phyloP scores from a whole-genome alignment of 2,329 filamentous ascomycete genomes.

The Neonectria faginata region DNA sequence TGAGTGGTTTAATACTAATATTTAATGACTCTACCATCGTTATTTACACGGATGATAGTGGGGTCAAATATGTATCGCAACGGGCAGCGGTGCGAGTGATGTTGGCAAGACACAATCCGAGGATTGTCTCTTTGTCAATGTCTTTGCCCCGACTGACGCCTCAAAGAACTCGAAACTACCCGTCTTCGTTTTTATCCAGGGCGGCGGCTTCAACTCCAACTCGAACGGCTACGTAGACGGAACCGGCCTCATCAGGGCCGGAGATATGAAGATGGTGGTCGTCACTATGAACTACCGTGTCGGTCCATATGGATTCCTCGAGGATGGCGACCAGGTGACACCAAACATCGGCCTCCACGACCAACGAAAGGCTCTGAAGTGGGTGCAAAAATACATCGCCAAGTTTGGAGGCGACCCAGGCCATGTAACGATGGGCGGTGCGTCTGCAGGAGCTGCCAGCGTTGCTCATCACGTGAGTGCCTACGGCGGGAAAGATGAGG shows the following conservation, averaged over 20 bases:
- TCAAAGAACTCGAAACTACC: slow-evolving; percentile 66
- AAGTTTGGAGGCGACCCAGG: slow-evolving; percentile 76
- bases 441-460: slow-evolving; percentile 74
- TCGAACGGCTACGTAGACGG: slow-evolving; percentile 68
- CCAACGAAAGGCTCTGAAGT: slow-evolving; percentile 75
- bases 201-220: slow-evolving; percentile 69
- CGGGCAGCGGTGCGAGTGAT: slow-evolving; percentile 35
- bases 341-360: slow-evolving; percentile 78
- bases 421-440: slow-evolving; percentile 76
- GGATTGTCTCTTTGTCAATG: slow-evolving; percentile 77
- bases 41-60: slow-evolving; percentile 34
- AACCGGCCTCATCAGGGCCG: slow-evolving; percentile 67
- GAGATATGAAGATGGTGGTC: slow-evolving; percentile 72
- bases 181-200: slow-evolving; percentile 71
- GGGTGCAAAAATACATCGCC: slow-evolving; percentile 74
- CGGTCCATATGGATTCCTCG: slow-evolving; percentile 78
- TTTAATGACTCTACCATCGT: background rate
- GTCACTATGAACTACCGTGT: slow-evolving; percentile 83
- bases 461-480: slow-evolving; percentile 73
- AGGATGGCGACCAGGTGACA: slow-evolving; percentile 65
- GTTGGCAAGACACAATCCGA: slow-evolving; percentile 57
- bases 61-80: slow-evolving; percentile 48
- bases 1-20: slow-evolving; percentile 43
- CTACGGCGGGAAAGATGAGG: slow-evolving; percentile 60
- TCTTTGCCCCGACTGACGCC: slow-evolving; percentile 69